These are phyloP conservation scores for Ambrosiella beaveri DNA, from an alignment of 2,329 filamentous ascomycete genomes.

Conservation along the genomic window DNA sequence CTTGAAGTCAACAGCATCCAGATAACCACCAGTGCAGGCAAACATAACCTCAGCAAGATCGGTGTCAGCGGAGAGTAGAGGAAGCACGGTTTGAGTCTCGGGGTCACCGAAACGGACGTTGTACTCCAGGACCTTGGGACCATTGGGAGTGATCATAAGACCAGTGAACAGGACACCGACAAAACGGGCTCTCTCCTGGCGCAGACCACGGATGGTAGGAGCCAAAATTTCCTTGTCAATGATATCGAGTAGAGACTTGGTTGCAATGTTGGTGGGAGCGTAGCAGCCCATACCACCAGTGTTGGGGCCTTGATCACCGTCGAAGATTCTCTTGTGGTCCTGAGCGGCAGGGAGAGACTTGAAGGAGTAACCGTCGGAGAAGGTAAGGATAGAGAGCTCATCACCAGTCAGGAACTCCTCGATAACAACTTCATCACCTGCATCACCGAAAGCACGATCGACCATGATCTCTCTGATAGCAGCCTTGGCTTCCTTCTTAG, in stretches of 20 bases:
- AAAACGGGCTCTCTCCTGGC: conserved; percentile 57
- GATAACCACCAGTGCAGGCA: conserved; percentile 59
- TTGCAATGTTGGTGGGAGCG: conserved; percentile 69
- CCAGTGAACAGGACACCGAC: conserved; percentile 70
- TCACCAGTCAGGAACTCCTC: conserved; percentile 87
- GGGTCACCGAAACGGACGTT: conserved; percentile 88
- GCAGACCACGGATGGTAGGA: conserved; percentile 80
- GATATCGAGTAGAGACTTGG: conserved; percentile 54
- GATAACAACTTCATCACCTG: conserved; percentile 82
- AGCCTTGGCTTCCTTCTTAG: conserved; percentile 63
- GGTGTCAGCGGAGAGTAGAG: conserved; percentile 57
- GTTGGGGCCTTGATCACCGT: conserved; percentile 80
- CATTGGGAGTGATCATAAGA: conserved; percentile 74
- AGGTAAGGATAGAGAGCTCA: conserved; percentile 79
- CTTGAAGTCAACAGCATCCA: conserved; percentile 52
- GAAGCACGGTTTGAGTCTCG: conserved; percentile 73
- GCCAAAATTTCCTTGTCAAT: conserved; percentile 73
- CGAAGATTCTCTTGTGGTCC: conserved; percentile 89
- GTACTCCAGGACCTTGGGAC: conserved; percentile 76
- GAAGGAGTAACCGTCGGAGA: conserved; percentile 77
- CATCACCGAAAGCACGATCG: conserved; percentile 66
- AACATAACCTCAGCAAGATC: conserved; percentile 82
- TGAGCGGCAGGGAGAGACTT: conserved; percentile 76
- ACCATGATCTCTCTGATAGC: conserved; percentile 85
- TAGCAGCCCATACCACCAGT: conserved; percentile 98